Base-by-base conservation (phyloP, 805 yeast species). In the Metahyphopichia silvanorum region DNA sequence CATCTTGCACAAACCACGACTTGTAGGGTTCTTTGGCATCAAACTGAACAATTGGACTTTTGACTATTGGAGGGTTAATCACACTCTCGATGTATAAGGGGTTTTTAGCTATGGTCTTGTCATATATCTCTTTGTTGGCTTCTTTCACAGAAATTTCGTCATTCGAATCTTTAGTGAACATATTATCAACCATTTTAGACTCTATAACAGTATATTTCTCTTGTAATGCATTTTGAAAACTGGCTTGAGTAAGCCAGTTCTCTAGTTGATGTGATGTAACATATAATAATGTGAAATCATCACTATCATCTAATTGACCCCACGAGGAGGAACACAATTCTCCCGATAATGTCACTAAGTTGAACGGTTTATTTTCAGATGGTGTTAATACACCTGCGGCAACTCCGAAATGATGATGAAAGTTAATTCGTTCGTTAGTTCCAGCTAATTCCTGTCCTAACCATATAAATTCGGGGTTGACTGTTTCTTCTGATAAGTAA, bases 301-400 rank as follows among this genome's bases (percentile, higher is more conserved):
- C 60, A 2, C 17, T 35, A 15, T 47, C 60, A 26, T 43, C 43
- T 2, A 58, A 25, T 37, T 62, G 68, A 4, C 56, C 63, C 66
- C 67, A 61, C 10, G 66, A 59, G 11, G 63, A 40, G 9, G 66
- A 59, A 37, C 69, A 63, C 6, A 63, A 32, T 34, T 63, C 68
- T 4, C 44, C 39, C 4, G 67, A 46, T 12, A 38, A 25, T 1
- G 55, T 47, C 4, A 46, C 34, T 7, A 35, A 31, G 1, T 42
- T 36, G 6, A 27, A 34, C 4, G 57, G 51, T 8, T 44, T 32
- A 24, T 56, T 60, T 17, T 37, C 42, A 1, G 26, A 27, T 1
- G 66, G 66, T 0, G 68, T 60, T 14, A 52, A 35, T 2, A 58
- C 39, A 1, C 69, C 68, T 2, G 53, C 51, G 6, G 53, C 49